phyloP scores from a whole-genome alignment of 2,329 filamentous ascomycete genomes.

The Arachnopeziza araneosa region DNA sequence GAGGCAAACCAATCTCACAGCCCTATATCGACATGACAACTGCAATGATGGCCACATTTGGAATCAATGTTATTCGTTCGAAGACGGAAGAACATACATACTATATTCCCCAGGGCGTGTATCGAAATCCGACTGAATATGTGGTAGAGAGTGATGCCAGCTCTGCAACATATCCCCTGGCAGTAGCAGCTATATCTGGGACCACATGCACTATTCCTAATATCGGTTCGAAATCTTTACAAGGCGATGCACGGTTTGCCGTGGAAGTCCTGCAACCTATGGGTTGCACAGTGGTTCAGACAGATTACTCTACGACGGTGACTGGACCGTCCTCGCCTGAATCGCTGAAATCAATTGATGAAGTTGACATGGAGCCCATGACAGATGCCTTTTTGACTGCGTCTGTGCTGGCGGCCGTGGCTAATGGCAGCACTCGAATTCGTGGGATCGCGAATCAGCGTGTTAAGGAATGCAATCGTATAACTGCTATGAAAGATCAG shows the following conservation, averaged over 20 bases:
- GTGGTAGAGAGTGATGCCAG: constrained; percentile 95
- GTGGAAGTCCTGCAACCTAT: constrained; percentile 85
- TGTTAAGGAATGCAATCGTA: constrained; percentile 97
- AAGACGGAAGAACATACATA: constrained; percentile 82
- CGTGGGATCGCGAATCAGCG: constrained; percentile 95
- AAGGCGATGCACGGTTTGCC: constrained; percentile 92
- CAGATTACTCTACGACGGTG: constrained; percentile 80
- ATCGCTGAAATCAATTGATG: constrained; percentile 64
- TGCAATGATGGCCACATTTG: constrained; percentile 93
- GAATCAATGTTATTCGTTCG: constrained; percentile 73
- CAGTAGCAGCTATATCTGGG: constrained; percentile 90
- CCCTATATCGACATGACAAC: constrained; percentile 99
- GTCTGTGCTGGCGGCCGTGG: constrained; percentile 85
- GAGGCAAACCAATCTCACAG: constrained; percentile 96
- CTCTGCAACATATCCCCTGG: constrained; percentile 92
- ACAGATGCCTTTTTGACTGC: constrained; percentile 97
- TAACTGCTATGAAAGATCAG: constrained; percentile 90
- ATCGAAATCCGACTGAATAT: constrained; percentile 80
- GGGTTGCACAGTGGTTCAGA: constrained; percentile 88
- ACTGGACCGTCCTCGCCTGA: constrained; percentile 72
- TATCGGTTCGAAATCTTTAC: constrained; percentile 85
- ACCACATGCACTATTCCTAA: constrained; percentile 95
- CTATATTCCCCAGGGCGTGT: constrained; percentile 79
- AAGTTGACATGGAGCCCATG: constrained; percentile 98
- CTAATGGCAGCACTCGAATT: constrained; percentile 77